Conservation (phyloP, 805 yeast species). For the Saccharomycopsis selenospora region DNA sequence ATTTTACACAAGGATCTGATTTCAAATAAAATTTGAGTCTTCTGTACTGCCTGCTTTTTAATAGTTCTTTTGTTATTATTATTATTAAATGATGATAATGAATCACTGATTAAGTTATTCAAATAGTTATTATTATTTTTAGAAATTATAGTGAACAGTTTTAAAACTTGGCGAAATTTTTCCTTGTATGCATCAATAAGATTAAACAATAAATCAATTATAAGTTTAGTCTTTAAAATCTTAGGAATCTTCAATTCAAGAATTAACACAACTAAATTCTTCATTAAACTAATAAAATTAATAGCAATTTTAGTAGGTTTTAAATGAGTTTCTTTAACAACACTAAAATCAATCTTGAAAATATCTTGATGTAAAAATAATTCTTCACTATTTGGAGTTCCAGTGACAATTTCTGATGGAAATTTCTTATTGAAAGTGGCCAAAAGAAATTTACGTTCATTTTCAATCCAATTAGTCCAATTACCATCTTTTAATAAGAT, state of each 20-base stretch:
- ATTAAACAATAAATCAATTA: conserved; percentile 6
- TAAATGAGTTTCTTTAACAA: conserved; percentile 10
- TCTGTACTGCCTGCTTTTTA: not conserved
- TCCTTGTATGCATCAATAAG: conserved; percentile 11
- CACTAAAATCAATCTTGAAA: conserved; percentile 14
- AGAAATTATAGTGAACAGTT: conserved; percentile 1
- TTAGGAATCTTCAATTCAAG: conserved; percentile 11
- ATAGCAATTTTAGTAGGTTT: conserved; percentile 18
- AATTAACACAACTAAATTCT: conserved; percentile 14
- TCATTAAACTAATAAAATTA: conserved; percentile 14
- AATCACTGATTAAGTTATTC: conserved; percentile 14
- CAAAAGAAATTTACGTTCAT: conserved; percentile 6
- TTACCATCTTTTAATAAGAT: conserved; percentile 7
- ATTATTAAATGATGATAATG: conserved; percentile 8
- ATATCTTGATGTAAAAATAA: conserved; percentile 8
- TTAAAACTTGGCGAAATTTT: conserved; percentile 9
- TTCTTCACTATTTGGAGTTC: not conserved
- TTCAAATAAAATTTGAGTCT: conserved; percentile 12
- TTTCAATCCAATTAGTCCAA: conserved; percentile 14
- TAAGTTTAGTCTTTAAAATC: conserved; percentile 10
- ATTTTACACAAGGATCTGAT: conserved; percentile 13
- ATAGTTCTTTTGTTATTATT: not conserved
- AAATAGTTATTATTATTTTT: conserved; percentile 11
- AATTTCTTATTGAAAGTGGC: conserved; percentile 14
- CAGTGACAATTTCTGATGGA: conserved; percentile 2